These are phyloP conservation scores for Skeletonema potamos DNA, from an alignment of 108 stramenopile species.

Conservation along the genomic window DNA sequence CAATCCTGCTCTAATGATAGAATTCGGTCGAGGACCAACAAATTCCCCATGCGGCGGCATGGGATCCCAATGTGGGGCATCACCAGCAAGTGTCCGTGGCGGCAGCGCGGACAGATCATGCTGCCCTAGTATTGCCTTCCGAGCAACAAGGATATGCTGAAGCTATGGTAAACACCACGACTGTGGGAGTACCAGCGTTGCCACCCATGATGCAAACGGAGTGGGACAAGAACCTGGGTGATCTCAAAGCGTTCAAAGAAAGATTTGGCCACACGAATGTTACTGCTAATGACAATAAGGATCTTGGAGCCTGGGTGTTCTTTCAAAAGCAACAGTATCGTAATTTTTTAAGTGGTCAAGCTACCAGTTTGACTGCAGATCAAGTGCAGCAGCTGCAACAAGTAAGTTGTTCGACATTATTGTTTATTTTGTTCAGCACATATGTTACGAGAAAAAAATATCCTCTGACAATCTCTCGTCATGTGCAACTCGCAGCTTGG, in stretches of 20 bases:
- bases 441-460: no score
- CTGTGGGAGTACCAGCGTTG: neutral
- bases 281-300: slow-evolving; percentile 6
- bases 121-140: neutral
- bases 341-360: slow-evolving; percentile 16
- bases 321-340: slow-evolving; percentile 40
- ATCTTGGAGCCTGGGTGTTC: slow-evolving; percentile 10
- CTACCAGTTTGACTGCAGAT: slow-evolving; percentile 23
- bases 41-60: neutral
- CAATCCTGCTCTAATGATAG: neutral
- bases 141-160: neutral
- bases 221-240: neutral
- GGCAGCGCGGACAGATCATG: neutral
- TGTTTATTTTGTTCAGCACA: neutral
- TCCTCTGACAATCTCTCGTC: neutral
- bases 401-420: neutral
- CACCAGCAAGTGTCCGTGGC: neutral
- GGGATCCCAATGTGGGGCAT: neutral
- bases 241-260: slow-evolving; percentile 30
- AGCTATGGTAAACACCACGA: neutral
- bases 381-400: slow-evolving; percentile 18
- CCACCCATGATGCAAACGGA: neutral
- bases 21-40: neutral
- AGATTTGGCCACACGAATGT: slow-evolving; percentile 23
- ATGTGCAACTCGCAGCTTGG: slow-evolving; percentile 4